phyloP scores from a whole-genome alignment of 2,329 filamentous ascomycete genomes.

The Stagonosporopsis vannaccii region DNA sequence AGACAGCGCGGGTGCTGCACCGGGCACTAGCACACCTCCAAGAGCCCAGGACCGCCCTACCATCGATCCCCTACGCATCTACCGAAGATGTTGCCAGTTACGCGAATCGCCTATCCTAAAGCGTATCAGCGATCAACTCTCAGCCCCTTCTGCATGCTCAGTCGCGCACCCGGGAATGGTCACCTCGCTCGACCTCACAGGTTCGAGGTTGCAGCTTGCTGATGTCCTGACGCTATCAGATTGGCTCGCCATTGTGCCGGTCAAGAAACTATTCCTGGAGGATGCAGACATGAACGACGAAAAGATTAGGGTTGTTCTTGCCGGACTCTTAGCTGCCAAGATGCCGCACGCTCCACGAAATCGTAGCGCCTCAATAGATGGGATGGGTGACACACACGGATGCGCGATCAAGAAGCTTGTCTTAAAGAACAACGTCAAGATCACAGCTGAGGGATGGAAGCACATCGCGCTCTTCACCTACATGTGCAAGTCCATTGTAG shows the following conservation, averaged over 20 bases:
- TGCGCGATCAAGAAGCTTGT: conserved; percentile 87
- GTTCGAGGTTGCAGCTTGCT: conserved; percentile 80
- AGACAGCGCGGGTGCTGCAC: conserved; percentile 27
- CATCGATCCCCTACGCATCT: conserved; percentile 90
- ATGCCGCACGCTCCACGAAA: conserved; percentile 64
- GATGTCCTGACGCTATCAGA: conserved; percentile 90
- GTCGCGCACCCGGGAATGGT: conserved; percentile 75
- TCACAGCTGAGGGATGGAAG: conserved; percentile 88
- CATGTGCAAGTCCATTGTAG: conserved; percentile 85
- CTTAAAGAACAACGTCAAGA: conserved; percentile 86
- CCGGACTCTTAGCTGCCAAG: conserved; percentile 82
- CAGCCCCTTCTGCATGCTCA: conserved; percentile 70
- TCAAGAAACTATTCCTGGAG: conserved; percentile 84
- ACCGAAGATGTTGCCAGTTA: conserved; percentile 91
- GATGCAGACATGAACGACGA: conserved; percentile 88
- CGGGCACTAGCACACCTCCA: conserved; percentile 46
- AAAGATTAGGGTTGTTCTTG: conserved; percentile 83
- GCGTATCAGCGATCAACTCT: conserved; percentile 88
- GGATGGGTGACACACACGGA: conserved; percentile 28
- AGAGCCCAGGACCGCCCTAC: conserved; percentile 75
- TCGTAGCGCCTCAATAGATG: conserved; percentile 20
- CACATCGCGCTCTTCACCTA: conserved; percentile 89
- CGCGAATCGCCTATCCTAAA: conserved; percentile 92
- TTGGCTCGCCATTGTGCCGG: conserved; percentile 90
- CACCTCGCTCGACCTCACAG: conserved; percentile 80